phyloP scores from a whole-genome alignment of 1,139 yeast species.

The Kluyveromyces sp. region DNA sequence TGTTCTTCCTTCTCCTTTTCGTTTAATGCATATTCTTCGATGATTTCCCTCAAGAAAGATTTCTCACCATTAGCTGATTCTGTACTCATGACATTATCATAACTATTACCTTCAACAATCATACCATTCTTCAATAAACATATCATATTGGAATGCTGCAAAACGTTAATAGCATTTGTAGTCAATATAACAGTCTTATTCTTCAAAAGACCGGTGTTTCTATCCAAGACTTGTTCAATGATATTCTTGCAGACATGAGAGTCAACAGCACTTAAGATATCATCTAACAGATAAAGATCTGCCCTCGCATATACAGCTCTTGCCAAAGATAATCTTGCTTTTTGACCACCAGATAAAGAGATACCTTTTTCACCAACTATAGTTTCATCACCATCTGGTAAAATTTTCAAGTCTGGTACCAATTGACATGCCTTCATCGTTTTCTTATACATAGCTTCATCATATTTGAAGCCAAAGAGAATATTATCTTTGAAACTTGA shows the following conservation, averaged over 20 bases:
- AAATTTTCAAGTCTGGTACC: conserved; percentile 53
- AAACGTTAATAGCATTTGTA: conserved; percentile 70
- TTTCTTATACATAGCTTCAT: conserved; percentile 56
- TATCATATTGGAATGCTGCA: conserved; percentile 58
- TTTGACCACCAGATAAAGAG: conserved; percentile 84
- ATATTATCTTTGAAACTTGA: conserved; percentile 69
- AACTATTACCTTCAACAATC: conserved; percentile 55
- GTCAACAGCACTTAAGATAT: conserved; percentile 75
- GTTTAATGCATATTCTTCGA: conserved; percentile 49
- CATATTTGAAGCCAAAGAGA: conserved; percentile 68
- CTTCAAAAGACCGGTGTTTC: conserved; percentile 50
- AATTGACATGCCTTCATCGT: conserved; percentile 77
- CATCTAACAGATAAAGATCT: conserved; percentile 74
- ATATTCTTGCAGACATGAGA: conserved; percentile 74
- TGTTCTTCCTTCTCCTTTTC: conserved; percentile 2
- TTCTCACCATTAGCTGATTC: conserved; percentile 27
- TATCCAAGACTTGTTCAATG: conserved; percentile 50
- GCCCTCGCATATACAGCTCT: conserved; percentile 84
- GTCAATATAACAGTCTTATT: conserved; percentile 71
- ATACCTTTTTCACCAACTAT: conserved; percentile 89
- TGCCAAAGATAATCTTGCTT: conserved; percentile 78
- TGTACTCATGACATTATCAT: conserved; percentile 40
- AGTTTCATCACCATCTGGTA: conserved; percentile 79
- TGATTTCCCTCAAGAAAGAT: conserved; percentile 35
- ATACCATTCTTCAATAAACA: conserved; percentile 54